Base-by-base conservation (phyloP, 148 eudicot genomes). In the Limonium bicolor region DNA sequence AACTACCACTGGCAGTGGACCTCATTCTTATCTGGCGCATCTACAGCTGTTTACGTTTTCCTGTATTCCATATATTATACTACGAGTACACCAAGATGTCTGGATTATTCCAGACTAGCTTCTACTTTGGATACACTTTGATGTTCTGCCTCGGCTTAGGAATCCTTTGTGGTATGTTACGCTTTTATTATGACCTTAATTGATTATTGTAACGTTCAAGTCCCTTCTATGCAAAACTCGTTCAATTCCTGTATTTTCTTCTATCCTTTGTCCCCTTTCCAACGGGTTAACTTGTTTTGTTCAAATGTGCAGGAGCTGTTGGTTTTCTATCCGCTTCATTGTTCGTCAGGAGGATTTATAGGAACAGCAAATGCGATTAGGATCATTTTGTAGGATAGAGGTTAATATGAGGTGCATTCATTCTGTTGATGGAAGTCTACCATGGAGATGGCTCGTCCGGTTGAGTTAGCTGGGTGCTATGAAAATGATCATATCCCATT, bases 1-100 rank as follows among this genome's bases (percentile, higher is more conserved):
- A 88, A 88, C 54, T 88, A 88, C 58, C 92, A 88, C 43, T 88
- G 97, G 94, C 94, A 73, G 48, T 83, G 94, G 94, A 83, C 94
- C 48, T 76, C 94, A 32, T 83, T 83, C 74, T 83, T 78, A 62
- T 83, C 94, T 20, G 94, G 87, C 26, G 83, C 84, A 32, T 83
- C 94, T 20, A 83, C 97, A 1, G 92, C 81, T 41, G 62, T 80
- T 39, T 88, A 88, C 39, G 97, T 88, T 21, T 88, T 65, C 64
- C 59, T 88, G 58, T 88, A 88, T 48, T 88, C 97, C 3, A 60
- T 84, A 42, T 88, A 88, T 50, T 88, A 88, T 88, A 70, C 65
- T 72, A 70, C 27, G 81, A 68, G 59, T 83, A 88, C 76, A 88
- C 94, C 12, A 83, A 83, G 73, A 83, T 83, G 94, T 83, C 80